Percentiles rank a stretch among this genome's conserved stretches.
Conservation (phyloP, 345 rosid species). For the Geranium rotundifolium region DNA sequence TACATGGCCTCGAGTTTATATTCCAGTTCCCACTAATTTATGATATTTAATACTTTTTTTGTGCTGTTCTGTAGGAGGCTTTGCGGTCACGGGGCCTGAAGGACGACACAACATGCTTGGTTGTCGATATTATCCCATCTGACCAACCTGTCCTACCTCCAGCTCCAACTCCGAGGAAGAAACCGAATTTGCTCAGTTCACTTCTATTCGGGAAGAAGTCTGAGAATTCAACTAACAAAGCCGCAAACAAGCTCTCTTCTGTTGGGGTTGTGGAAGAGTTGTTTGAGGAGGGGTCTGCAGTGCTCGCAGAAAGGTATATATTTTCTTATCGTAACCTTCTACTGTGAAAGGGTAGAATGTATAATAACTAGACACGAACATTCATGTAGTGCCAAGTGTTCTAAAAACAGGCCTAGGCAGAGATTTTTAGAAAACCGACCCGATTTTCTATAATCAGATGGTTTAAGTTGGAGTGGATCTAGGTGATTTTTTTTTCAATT, state of each 20-base stretch:
- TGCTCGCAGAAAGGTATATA: slow-evolving; percentile 82
- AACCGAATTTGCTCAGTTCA: slow-evolving; percentile 48
- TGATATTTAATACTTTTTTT: slow-evolving; percentile 8
- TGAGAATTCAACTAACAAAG: slow-evolving; percentile 31
- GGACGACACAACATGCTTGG: slow-evolving; percentile 98
- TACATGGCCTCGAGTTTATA: not conserved
- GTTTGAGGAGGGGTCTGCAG: slow-evolving; percentile 98
- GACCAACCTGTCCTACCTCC: slow-evolving; percentile 61
- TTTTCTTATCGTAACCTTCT: too few species aligned
- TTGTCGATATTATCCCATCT: slow-evolving; percentile 91
- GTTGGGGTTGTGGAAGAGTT: slow-evolving; percentile 94
- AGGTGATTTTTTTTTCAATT: too few species aligned
- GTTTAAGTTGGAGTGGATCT: too few species aligned
- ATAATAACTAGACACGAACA: not conserved
- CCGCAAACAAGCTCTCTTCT: slow-evolving; percentile 73
- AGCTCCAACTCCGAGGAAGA: slow-evolving; percentile 52
- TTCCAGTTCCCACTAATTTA: not conserved
- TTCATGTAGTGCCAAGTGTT: not conserved
- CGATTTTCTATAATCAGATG: too few species aligned
- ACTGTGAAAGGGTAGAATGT: too few species aligned
- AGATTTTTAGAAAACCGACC: too few species aligned
- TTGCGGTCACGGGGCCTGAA: slow-evolving; percentile 92
- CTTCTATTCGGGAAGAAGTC: slow-evolving; percentile 58
- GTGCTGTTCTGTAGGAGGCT: slow-evolving; percentile 54
- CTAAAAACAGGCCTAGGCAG: not conserved